Base-by-base conservation (phyloP, 2,329 filamentous ascomycete species). In the Neocatenulostroma microsporum region DNA sequence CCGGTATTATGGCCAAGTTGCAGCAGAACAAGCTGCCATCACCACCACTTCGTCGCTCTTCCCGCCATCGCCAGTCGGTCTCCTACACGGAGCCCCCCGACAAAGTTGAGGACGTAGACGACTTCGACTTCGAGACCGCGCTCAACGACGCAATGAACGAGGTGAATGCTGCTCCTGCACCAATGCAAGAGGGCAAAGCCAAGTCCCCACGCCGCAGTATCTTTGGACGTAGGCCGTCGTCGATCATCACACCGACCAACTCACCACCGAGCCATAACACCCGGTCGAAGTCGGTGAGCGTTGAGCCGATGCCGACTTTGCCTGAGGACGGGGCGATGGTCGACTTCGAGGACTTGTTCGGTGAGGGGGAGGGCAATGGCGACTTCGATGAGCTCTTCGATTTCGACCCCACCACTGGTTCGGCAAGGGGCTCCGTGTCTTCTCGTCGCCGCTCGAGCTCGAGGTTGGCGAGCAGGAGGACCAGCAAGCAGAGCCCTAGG, bases 181-280 rank as follows among this genome's bases (percentile, higher is more conserved):
- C 34, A 2, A 7, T 29, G 19, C 15, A 6, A 13, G 33, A 36
- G 21, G 15, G 34, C 25, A 17, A 11, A 13, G 10, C 17, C 29
- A 31, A 31, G 6, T n/a, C n/a, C n/a, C n/a, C n/a, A n/a, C n/a
- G n/a, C n/a, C n/a, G n/a, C n/a, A n/a, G n/a, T n/a, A n/a, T n/a
- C n/a, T n/a, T n/a, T n/a, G n/a, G n/a, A n/a, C 18, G 17, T 12
- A 15, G 34, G n/a, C 34, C 34, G 5, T 21, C 24, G 3, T 20
- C 14, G 12, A 36, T 36, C 34, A 21, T n/a, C 17, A 36, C 26
- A 5, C 34, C 34, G 12, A 29, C 10, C 25, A 21, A 13, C 17
- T 13, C 15, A 1, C 34, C 34, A 10, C 34, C 34, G 3, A 18
- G 25, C 9, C 18, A 36, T 19, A 36, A 36, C 34, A 36, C 25